Percentiles rank a stretch among this genome's conserved stretches.
These are phyloP conservation scores for Phallus indusiatus DNA, from an alignment of 768 basidiomycete species.

Conservation along the genomic window DNA sequence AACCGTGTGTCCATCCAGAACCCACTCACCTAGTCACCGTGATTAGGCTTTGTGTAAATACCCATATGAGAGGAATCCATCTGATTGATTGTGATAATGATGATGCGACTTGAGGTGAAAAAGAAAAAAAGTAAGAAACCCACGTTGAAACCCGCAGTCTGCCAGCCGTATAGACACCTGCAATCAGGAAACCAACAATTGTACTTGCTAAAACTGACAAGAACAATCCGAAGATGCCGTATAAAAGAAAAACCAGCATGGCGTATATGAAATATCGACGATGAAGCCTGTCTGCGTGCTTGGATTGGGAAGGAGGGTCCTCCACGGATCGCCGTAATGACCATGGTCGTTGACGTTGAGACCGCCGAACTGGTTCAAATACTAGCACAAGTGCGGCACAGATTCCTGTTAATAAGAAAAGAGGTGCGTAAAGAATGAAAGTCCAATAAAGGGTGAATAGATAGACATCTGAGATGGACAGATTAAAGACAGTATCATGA, in stretches of 20 bases:
- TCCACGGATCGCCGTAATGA: not conserved
- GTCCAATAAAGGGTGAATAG: conserved; percentile 8
- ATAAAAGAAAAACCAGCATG: not conserved
- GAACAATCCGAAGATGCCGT: not conserved
- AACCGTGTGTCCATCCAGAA: not conserved
- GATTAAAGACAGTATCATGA: not conserved
- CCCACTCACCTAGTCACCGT: not conserved
- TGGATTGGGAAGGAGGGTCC: not conserved
- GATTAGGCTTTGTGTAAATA: conserved; percentile 5
- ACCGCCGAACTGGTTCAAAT: not conserved
- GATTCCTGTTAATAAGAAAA: conserved; percentile 1
- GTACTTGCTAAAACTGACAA: conserved; percentile 1
- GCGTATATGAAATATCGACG: not conserved
- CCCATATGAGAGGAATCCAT: conserved; percentile 9
- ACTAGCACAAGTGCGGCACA: conserved; percentile 2
- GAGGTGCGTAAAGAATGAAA: conserved; percentile 4
- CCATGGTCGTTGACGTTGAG: not conserved
- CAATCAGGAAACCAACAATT: conserved; percentile 8
- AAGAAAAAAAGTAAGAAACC: not conserved
- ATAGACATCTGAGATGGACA: not conserved
- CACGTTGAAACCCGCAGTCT: conserved; percentile 6
- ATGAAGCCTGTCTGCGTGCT: not conserved
- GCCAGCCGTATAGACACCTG: conserved; percentile 6
- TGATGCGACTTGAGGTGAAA: not conserved
- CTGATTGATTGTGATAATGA: not conserved